Base-by-base conservation (phyloP, 2,329 filamentous ascomycete species). In the Akanthomyces dipterigenus region DNA sequence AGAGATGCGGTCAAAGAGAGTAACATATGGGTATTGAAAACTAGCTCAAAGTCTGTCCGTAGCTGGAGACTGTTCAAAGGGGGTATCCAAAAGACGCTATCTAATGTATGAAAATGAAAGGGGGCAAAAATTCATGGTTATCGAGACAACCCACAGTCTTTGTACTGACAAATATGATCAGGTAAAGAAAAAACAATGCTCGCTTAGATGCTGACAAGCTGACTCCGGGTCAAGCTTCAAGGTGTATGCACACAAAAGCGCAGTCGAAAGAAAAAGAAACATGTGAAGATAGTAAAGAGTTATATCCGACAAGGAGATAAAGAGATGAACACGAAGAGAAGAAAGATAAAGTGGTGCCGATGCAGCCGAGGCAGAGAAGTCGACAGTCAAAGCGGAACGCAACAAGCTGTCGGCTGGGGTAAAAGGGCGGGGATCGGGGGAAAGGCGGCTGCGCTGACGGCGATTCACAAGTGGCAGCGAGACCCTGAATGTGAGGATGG, bases 81-180 rank as follows among this genome's bases (percentile, higher is more conserved):
- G 57, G 57, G 56, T 60, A 60, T 60, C 57, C 57, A 20, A 46
- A 48, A 54, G 20, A 48, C 20, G 49, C 42, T 55, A 54, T 60
- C 57, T 54, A 54, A 31, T 28, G 42, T 46, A 42, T 56, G 40
- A 56, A 56, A 24, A 49, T 18, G 46, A 45, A 36, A 34, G 31
- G 7, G 28, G 9, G 3, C 22, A 26, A 40, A 36, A 28, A 45
- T 59, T 26, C 38, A 24, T 43, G 56, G 51, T 51, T 51, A 46
- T 36, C 56, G 36, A 6, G 22, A 45, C 56, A 59, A 59, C 43
- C 56, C 26, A 50, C 56, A 59, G 56, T 59, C 36, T 59, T 46
- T 59, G 56, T 59, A 51, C 45, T 59, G 56, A 51, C 43, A 20
- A 28, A 45, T 43, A 53, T 50, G 22, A 50, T 16, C 7, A 46